Evolutionary conservation across 306 rosid species (phyloP).

Genomic region (Trifolium pratense): DNA sequence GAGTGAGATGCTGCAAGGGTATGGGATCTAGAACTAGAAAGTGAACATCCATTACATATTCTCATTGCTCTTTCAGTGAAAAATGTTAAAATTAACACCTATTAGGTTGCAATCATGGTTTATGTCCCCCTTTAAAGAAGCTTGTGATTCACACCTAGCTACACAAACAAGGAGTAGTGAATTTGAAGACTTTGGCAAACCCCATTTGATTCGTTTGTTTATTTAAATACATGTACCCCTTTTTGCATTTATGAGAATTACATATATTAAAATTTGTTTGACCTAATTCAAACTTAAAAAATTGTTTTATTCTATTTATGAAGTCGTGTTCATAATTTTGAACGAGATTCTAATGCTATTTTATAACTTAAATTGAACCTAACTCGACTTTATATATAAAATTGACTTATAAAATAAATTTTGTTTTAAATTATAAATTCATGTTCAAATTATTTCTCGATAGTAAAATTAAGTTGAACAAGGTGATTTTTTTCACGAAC

Average conservation of each 20-base stretch:
- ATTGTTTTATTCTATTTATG: too few species aligned
- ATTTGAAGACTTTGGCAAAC: constrained; percentile 43
- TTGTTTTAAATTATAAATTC: too few species aligned
- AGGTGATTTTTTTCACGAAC: constrained; percentile 56
- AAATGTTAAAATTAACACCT: constrained; percentile 52
- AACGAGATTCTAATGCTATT: too few species aligned
- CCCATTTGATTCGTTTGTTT: constrained; percentile 26
- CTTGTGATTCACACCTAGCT: constrained; percentile 64
- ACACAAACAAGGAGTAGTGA: constrained; percentile 50
- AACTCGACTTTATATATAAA: too few species aligned
- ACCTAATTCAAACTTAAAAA: too few species aligned
- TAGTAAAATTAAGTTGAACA: neutral
- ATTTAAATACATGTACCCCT: too few species aligned
- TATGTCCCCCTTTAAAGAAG: constrained; percentile 51
- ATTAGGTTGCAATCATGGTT: constrained; percentile 61
- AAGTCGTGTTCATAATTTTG: too few species aligned
- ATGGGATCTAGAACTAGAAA: constrained; percentile 66
- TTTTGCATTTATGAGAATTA: constrained; percentile 21
- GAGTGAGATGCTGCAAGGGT: constrained; percentile 40
- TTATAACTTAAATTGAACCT: too few species aligned
- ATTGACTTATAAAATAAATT: too few species aligned
- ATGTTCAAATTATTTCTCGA: too few species aligned
- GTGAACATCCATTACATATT: constrained; percentile 36
- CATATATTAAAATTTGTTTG: neutral
- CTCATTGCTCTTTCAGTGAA: constrained; percentile 34